Base-by-base conservation (phyloP, 306 rosid genomes). In the Inga oerstediana region DNA sequence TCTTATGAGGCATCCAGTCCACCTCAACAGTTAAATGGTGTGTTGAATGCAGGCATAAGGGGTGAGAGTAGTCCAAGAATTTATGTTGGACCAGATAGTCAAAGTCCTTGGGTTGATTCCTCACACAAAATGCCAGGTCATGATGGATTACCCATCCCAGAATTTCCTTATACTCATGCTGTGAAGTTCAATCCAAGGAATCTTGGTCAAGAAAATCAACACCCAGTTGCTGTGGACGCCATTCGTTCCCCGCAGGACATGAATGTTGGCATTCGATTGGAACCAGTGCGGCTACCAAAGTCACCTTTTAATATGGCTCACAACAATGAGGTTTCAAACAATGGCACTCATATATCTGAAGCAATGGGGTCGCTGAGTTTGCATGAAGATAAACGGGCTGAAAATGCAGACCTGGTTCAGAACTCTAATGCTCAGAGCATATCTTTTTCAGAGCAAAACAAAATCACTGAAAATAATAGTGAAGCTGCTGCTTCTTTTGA, bases 11-110 rank as follows among this genome's bases (percentile, higher is more conserved):
- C 87, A 61, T 74, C 93, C 51, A 78, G 79, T 83, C 83, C 91
- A 71, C 81, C 82, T 71, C 88, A 83, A 34, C 94, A 82, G 51
- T 84, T 88, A 74, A 93, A 94, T 85, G 94, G 93, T 68, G 76
- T 86, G 79, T 84, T 89, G 27, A 94, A 84, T 91, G 72, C 89
- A 14, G 97, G 91, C 87, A 80, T 87, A 64, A 86, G 90, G 87
- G 89, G 87, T 54, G 97, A 90, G 75, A 94, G 91, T 27, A 92
- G 90, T 89, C 92, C 97, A 61, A 87, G 91, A 68, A 74, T 89
- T 83, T 89, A 86, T 76, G 16, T 87, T 62, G 90, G 92, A 34
- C 62, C 86, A 62, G 99, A 90, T 66, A 84, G 84, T 87, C 97
- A 86, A 87, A 90, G 74, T 89, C 87, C 78, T 52, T 81, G 91